Evolutionary conservation across 2,329 filamentous ascomycete genomes (phyloP), one percentile per base, ranked within the genome.

Genomic region (Clonostachys sp.): DNA sequence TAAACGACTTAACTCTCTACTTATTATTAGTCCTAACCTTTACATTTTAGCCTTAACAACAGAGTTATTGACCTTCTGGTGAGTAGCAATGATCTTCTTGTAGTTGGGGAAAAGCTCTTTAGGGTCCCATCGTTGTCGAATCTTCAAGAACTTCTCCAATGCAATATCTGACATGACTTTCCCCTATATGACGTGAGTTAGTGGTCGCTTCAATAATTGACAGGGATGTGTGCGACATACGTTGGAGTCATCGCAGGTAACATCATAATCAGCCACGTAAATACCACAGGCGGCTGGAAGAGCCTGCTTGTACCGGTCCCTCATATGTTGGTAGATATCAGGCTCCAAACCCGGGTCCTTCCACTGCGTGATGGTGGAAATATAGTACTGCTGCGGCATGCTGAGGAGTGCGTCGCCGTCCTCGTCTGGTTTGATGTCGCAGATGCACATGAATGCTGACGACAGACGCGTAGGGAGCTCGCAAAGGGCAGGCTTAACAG

Each of bases 111-210:
- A 51, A 16, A 51, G 42, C 16, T 46, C 47, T 12, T 51, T 44
- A 16, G 51, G 47, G 42, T 49, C 48, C 48, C 53, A 51, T 41
- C 49, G 39, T 47, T 53, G 48, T 18, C 51, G 46, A 30, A 53
- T 46, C 30, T 45, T 43, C 6, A 53, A 24, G 33, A 53, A 53
- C 12, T 24, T 24, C 24, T 24, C 24, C 24, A 24, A 24, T 24
- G 24, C 24, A 24, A 24, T 8, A 24, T 24, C 24, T 24, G 24
- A 24, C 24, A 24, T 24, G 24, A 24, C 24, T 8, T 24, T 24
- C 24, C 24, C 24, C 24, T 24, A 24, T 24, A 24, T 24, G 24
- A 8, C 24, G 24, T 24, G 7, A 8, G 24, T 24, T 24, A 24
- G 24, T 24, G 24, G 24, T 8, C 24, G 24, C 6, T 24, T 24